A percentile compares a stretch with the other conserved stretches of the same genome.
Conservation (phyloP, 2,329 filamentous ascomycete species). For the Aureobasidium leucospermi region DNA sequence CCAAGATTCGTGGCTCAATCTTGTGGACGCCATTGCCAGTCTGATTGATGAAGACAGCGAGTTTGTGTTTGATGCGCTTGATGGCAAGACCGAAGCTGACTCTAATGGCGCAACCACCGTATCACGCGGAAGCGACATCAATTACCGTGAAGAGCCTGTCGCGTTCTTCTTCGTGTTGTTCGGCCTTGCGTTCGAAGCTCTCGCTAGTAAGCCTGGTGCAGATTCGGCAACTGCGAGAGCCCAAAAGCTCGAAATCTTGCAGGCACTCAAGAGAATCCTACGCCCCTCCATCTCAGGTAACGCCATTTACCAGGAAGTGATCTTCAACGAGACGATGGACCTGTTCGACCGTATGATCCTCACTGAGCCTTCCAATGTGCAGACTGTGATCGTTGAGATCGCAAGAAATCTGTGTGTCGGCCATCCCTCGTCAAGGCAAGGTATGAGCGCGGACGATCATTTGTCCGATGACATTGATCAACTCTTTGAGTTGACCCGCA, state of each 20-base stretch:
- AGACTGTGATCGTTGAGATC: slow-evolving; percentile 89
- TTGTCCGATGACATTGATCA: slow-evolving; percentile 97
- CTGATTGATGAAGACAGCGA: slow-evolving; percentile 96
- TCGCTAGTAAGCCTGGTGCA: slow-evolving; percentile 70
- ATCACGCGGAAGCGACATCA: slow-evolving; percentile 59
- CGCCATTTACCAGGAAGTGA: slow-evolving; percentile 89
- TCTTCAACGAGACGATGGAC: slow-evolving; percentile 97
- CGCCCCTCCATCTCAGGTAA: slow-evolving; percentile 92
- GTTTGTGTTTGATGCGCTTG: slow-evolving; percentile 93
- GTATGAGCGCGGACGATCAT: slow-evolving; percentile 58
- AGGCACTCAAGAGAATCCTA: slow-evolving; percentile 88
- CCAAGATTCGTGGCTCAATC: slow-evolving; percentile 91
- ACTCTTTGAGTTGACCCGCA: slow-evolving; percentile 90
- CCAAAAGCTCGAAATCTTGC: slow-evolving; percentile 65
- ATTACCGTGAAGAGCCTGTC: slow-evolving; percentile 94
- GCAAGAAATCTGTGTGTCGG: slow-evolving; percentile 82
- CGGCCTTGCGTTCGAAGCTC: slow-evolving; percentile 89
- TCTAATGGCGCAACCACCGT: slow-evolving; percentile 18
- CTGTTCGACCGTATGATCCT: slow-evolving; percentile 85
- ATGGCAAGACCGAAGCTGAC: slow-evolving; percentile 58
- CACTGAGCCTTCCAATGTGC: slow-evolving; percentile 82
- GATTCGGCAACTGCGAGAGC: slow-evolving; percentile 25
- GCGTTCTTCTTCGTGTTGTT: slow-evolving; percentile 99
- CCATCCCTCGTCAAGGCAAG: slow-evolving; percentile 77
- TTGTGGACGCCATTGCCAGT: slow-evolving; percentile 95